Evolutionary conservation across 805 yeast genomes (phyloP), one percentile per base, ranked within the genome.

Genomic region (Wickerhamiella australiensis): DNA sequence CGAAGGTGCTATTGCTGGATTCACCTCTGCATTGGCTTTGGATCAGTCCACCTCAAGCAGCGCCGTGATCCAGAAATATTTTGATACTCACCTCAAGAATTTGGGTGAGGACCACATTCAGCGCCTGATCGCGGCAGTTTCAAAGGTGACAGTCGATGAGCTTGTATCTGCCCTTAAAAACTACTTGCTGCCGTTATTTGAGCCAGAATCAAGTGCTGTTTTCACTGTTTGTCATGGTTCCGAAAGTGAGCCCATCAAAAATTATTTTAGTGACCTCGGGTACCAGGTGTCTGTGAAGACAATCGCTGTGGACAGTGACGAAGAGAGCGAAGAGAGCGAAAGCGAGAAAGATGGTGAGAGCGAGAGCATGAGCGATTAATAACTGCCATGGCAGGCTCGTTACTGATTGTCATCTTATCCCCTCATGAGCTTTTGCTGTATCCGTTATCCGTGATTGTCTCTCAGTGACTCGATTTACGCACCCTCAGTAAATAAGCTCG

Each of bases 181-280:
- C 50, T 86, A 84, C 60, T 76, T 83, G 59, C 65, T 73, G 25
- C 79, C 80, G 1, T 58, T 90, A 49, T 90, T 90, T 62, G 71
- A 77, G 36, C 56, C 78, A 9, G 59, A 67, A 0, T 64, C 64
- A 1, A 78, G 92, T 11, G 66, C 74, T 20, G 71, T 85, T 8
- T 87, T 86, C 59, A 68, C 80, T 2, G 78, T 86, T 58, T 75
- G 88, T 50, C 87, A 92, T 56, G 82, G 90, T 2, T 67, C 79
- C 1, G 81, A 79, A 54, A 61, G 67, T 2, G 76, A 69, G 0
- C 65, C 64, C 4, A 65, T 84, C 48, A 63, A 65, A 40, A 64
- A 61, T 15, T 76, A 70, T 49, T 75, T 88, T 50, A 59, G 57
- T 8, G 57, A 57, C 1, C 64, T 68, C 45, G 94, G 94, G 0